Percentiles rank a stretch among this genome's conserved stretches.
Conservation (phyloP, 2,329 filamentous ascomycete species). For the Periconia digitata region DNA sequence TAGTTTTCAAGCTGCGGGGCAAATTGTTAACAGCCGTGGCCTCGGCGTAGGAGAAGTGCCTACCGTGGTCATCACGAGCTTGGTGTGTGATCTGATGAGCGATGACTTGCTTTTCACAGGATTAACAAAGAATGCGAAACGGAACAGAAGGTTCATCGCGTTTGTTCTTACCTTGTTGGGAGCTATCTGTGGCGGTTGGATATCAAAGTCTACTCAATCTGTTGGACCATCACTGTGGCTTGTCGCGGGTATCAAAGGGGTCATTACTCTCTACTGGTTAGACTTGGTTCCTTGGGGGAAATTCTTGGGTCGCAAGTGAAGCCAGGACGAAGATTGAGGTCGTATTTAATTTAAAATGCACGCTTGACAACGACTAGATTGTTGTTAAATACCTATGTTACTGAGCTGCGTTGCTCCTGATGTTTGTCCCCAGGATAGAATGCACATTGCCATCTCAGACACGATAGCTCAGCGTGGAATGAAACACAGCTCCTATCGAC, state of each 20-base stretch:
- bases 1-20: conserved; percentile 57
- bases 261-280: conserved; percentile 1
- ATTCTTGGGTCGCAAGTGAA: background rate
- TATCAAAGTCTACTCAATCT: conserved; percentile 3
- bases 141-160: conserved; percentile 52
- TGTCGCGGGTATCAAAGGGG: conserved; percentile 2
- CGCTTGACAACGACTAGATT: too few relatives aligned
- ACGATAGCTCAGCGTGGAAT: too few relatives aligned
- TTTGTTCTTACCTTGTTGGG: conserved; percentile 52
- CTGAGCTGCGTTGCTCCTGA: too few relatives aligned
- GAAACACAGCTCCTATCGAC: too few relatives aligned
- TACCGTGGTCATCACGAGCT: conserved; percentile 57
- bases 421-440: too few relatives aligned
- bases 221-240: conserved; percentile 4
- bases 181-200: conserved; percentile 47
- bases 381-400: too few relatives aligned
- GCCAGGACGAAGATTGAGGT: background rate
- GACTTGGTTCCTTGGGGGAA: background rate
- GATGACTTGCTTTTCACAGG: conserved; percentile 52
- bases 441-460: too few relatives aligned
- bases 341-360: too few relatives aligned
- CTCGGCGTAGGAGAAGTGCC: conserved; percentile 58
- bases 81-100: conserved; percentile 57
- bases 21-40: conserved; percentile 54
- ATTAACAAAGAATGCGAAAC: conserved; percentile 50